Evolutionary conservation across 805 yeast genomes (phyloP).

Genomic region (Ascoidea tarda): DNA sequence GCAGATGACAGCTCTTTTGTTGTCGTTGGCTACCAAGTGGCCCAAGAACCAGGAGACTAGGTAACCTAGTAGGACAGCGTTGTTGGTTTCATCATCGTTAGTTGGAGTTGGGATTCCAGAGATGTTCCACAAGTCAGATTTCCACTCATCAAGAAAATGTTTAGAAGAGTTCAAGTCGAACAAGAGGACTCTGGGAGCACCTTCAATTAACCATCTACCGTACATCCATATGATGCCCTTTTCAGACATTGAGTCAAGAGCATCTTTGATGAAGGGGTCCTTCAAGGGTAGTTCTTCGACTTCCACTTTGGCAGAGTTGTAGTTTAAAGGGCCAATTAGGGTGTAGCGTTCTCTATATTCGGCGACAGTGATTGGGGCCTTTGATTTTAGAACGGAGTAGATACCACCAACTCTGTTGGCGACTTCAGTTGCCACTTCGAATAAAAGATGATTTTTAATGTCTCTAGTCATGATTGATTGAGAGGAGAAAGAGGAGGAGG

Average conservation of each 20-base stretch:
- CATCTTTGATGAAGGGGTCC: conserved; percentile 35
- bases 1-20: conserved; percentile 77
- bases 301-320: conserved; percentile 60
- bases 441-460: conserved; percentile 72
- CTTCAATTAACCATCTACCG: conserved; percentile 96
- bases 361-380: conserved; percentile 92
- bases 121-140: conserved; percentile 77
- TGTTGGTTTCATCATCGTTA: conserved; percentile 78
- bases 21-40: conserved; percentile 75
- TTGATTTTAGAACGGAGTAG: conserved; percentile 89
- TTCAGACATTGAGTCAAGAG: conserved; percentile 65
- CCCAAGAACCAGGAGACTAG: conserved; percentile 96
- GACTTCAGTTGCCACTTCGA: conserved; percentile 94
- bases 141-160: conserved; percentile 77
- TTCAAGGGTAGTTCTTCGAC: conserved; percentile 60
- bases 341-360: conserved; percentile 84
- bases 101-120: conserved; percentile 93
- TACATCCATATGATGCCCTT: conserved; percentile 76
- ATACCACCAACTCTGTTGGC: conserved; percentile 98
- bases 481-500: not conserved
- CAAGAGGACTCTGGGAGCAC: conserved; percentile 86
- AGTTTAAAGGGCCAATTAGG: conserved; percentile 75
- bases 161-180: conserved; percentile 75
- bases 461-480: conserved; percentile 51
- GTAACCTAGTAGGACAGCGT: conserved; percentile 86